Conservation (phyloP, 225 moss, liverwort and hornwort species). For the Takakia lepidozioides region DNA sequence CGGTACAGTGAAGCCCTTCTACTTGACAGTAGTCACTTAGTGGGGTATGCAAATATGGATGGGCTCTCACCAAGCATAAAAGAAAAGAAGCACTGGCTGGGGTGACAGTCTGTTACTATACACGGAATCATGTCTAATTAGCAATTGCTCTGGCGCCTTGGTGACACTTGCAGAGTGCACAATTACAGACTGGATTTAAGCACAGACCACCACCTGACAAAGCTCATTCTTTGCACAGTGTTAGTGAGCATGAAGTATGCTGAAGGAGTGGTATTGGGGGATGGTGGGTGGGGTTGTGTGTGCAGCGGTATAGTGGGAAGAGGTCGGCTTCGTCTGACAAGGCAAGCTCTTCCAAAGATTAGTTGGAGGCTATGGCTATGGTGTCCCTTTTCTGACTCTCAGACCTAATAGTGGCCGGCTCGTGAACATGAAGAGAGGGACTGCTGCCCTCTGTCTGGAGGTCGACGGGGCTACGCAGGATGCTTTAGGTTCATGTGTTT, state of each 20-base stretch:
- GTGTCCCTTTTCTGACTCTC: constrained; percentile 35
- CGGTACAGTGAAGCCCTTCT: no score
- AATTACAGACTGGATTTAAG: no score
- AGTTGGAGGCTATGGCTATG: constrained; percentile 39
- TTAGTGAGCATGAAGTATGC: not conserved
- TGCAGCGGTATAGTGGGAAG: constrained; percentile 96
- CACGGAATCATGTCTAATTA: not conserved
- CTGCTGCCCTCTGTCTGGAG: no score
- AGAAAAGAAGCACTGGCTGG: no score
- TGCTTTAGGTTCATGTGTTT: not conserved
- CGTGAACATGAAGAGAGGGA: not conserved
- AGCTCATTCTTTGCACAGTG: not conserved
- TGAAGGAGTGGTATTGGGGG: not conserved
- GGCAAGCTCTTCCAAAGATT: constrained; percentile 99
- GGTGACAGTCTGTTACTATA: not conserved
- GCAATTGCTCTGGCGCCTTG: no score
- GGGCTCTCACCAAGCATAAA: no score
- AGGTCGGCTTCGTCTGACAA: constrained; percentile 73
- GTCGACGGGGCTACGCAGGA: no score
- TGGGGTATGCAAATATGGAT: no score
- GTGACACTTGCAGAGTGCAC: no score
- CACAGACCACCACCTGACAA: no score
- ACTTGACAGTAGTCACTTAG: no score
- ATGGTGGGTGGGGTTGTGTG: constrained; percentile 13
- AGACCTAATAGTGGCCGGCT: constrained; percentile 17